Evolutionary conservation across 768 basidiomycete species (phyloP), one percentile per base, ranked within the genome.

Genomic region (Gymnopilus junonius): DNA sequence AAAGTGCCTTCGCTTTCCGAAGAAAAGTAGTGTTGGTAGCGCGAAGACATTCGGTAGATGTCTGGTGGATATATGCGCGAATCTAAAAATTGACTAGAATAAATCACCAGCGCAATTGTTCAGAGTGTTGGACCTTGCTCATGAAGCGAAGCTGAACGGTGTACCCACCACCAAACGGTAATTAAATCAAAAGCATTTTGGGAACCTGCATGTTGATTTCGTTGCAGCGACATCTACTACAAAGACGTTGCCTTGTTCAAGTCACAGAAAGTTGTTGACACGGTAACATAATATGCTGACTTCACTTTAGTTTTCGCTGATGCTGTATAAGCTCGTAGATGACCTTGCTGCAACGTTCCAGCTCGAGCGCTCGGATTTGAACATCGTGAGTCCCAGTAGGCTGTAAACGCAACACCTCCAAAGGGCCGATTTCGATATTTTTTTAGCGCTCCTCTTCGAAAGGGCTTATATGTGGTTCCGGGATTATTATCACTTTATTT

Each of bases 401-500:
- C n/a, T n/a, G n/a, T n/a, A n/a, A n/a, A n/a, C 62, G 4, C 55
- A 27, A 29, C 29, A 48, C 23, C 23, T 35, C 21, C 15, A 27
- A 23, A 4, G 21, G 39, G 8, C 39, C 46, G 46, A 2, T 54
- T 48, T 53, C 65, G 57, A 58, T 39, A 20, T 43, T 67, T 42
- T 59, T n/a, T 29, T 66, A 97, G 95, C 86, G 93, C 39, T 95
- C 96, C 1, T 87, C 94, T 0, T 86, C 93, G 0, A 98, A 98
- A 75, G 97, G 97, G 0, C 85, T 98, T 20, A 78, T 97, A 42
- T 89, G 87, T 57, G 93, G 95, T 2, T 80, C 83, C 10, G 83
- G 83, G 12, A 72, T 96, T 15, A 73, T 67, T 0, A 84, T 97
- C 8, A 77, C 82, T 51, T 79, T 96, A 14, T 66, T 77, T 17